These are phyloP conservation scores for Plasmodium knowlesi DNA, from an alignment of 169 alveolate genomes.

Conservation along the genomic window DNA sequence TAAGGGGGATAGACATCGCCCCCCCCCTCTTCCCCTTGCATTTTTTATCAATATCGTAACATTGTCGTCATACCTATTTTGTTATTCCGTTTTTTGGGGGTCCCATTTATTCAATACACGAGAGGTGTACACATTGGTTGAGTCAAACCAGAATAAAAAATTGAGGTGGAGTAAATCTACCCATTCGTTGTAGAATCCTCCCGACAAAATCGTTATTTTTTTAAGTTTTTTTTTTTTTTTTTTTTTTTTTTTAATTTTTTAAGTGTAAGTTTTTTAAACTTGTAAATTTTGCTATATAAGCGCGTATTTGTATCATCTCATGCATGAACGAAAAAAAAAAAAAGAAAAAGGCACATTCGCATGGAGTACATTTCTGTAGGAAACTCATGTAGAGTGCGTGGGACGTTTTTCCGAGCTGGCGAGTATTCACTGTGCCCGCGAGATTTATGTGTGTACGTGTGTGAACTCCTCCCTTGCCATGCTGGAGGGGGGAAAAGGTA, in stretches of 20 bases:
- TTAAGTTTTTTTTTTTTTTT: background rate
- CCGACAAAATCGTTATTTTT: background rate
- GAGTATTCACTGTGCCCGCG: background rate
- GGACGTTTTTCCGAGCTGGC: background rate
- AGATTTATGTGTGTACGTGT: background rate
- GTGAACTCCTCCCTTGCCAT: background rate
- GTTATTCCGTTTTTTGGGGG: background rate
- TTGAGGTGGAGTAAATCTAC: background rate
- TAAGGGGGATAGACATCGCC: background rate
- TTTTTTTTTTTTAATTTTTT: background rate
- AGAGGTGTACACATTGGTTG: background rate
- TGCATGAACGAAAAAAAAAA: background rate
- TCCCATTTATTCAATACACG: background rate
- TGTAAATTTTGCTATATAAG: background rate
- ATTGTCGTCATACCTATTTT: background rate
- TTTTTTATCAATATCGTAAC: background rate
- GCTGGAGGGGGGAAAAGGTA: background rate
- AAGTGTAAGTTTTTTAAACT: background rate
- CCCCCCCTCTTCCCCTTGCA: background rate
- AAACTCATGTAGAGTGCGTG: background rate
- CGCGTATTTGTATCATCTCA: background rate
- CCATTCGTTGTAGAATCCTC: background rate
- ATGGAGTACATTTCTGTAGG: background rate
- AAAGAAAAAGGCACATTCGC: background rate
- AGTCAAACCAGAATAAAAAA: background rate